These are phyloP conservation scores for Linaria vulgaris DNA, from an alignment of 257 asterid species.

Conservation along the genomic window DNA sequence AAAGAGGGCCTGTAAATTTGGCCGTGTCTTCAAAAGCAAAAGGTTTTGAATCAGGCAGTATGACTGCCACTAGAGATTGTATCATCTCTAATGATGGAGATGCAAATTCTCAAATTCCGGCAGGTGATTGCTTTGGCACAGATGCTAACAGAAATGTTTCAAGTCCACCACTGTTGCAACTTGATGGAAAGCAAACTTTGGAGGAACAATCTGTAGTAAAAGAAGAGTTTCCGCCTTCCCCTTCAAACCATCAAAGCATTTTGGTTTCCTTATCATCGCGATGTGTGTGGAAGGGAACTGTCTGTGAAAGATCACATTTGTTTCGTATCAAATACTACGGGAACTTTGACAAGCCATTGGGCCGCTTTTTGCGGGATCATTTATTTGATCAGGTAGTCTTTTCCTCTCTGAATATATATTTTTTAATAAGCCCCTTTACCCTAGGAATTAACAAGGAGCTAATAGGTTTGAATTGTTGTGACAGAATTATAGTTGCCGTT, in stretches of 20 bases:
- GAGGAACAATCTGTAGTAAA: conserved; percentile 48
- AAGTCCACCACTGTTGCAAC: conserved; percentile 36
- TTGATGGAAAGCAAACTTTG: conserved; percentile 29
- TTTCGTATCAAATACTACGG: conserved; percentile 90
- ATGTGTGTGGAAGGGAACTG: conserved; percentile 95
- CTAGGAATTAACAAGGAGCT: too few species aligned
- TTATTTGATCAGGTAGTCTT: conserved; percentile 83
- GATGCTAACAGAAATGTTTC: conserved; percentile 33
- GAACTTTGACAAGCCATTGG: conserved; percentile 87
- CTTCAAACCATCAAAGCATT: conserved; percentile 91
- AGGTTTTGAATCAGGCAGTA: conserved; percentile 28
- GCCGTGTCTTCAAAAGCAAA: conserved; percentile 33
- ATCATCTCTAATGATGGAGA: too few species aligned
- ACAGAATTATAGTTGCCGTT: conserved; percentile 78
- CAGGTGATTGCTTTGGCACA: conserved; percentile 30
- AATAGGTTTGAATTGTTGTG: conserved; percentile 15
- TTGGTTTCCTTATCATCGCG: conserved; percentile 87
- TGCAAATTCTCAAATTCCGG: conserved; percentile 27
- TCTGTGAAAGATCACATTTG: conserved; percentile 89
- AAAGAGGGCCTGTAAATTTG: conserved; percentile 29
- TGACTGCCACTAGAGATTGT: conserved; percentile 28
- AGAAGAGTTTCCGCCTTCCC: conserved; percentile 84
- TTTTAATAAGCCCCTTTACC: too few species aligned
- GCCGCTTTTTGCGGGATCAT: conserved; percentile 86
- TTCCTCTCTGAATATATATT: conserved; percentile 24